A percentile compares a stretch with the other conserved stretches of the same genome.
These are phyloP conservation scores for Seiridium cupressi DNA, from an alignment of 2,329 filamentous ascomycete genomes.

Conservation along the genomic window DNA sequence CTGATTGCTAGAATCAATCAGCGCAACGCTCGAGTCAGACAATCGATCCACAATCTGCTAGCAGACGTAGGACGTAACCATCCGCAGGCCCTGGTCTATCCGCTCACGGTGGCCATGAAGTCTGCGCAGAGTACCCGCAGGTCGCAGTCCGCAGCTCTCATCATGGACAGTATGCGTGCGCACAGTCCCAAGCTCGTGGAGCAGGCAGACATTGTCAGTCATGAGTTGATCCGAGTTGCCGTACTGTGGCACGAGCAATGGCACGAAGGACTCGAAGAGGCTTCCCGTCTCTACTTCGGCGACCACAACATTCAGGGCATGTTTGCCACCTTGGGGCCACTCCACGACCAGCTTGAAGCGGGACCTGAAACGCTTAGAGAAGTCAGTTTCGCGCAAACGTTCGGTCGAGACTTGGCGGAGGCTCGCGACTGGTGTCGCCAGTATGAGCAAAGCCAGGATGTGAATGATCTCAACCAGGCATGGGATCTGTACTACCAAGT, in stretches of 20 bases:
- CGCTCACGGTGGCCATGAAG: slow-evolving; percentile 97
- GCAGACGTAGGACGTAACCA: slow-evolving; percentile 91
- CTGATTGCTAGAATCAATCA: slow-evolving; percentile 97
- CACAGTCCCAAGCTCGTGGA: slow-evolving; percentile 92
- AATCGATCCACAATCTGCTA: slow-evolving; percentile 87
- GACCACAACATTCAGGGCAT: slow-evolving; percentile 98
- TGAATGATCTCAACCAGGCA: slow-evolving; percentile 93
- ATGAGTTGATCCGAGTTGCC: slow-evolving; percentile 94
- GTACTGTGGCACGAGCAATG: slow-evolving; percentile 98
- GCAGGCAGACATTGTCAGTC: slow-evolving; percentile 91
- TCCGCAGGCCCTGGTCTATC: slow-evolving; percentile 94
- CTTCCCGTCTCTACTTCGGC: slow-evolving; percentile 93
- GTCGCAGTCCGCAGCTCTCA: slow-evolving; percentile 82
- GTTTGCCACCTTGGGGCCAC: slow-evolving; percentile 84
- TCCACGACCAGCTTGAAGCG: slow-evolving; percentile 87
- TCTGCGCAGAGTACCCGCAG: slow-evolving; percentile 78
- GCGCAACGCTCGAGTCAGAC: slow-evolving; percentile 82
- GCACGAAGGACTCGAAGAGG: slow-evolving; percentile 97
- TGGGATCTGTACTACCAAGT: slow-evolving; percentile 99
- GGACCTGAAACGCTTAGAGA: slow-evolving; percentile 92
- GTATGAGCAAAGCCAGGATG: slow-evolving; percentile 83
- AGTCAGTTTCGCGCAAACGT: slow-evolving; percentile 96
- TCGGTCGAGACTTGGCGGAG: slow-evolving; percentile 91
- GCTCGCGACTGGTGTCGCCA: slow-evolving; percentile 95
- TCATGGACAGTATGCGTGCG: slow-evolving; percentile 97